Base-by-base conservation (phyloP, 371 early-diverging fungal species). In the Mortierella sp. region DNA sequence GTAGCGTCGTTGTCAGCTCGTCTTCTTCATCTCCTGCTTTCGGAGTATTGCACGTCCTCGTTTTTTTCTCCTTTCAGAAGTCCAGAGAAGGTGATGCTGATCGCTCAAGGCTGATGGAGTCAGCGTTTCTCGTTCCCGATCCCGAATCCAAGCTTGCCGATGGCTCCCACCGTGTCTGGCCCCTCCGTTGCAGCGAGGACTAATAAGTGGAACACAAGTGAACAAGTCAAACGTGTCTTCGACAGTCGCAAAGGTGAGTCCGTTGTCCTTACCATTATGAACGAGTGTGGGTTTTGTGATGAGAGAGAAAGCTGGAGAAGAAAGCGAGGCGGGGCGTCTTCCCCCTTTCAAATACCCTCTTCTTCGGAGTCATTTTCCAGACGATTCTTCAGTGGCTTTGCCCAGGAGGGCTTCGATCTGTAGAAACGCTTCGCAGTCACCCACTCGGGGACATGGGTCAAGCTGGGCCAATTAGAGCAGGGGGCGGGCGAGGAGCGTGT, bases 361-460 rank as follows among this genome's bases (percentile, higher is more conserved):
- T 34, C 21, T 40, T 67, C 67, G 67, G 67, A 67, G 67, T 67
- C 67, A 67, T 67, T 40, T 67, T 67, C 67, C 67, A 67, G 67
- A 67, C 67, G 67, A 37, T 67, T 67, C 67, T 24, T 16, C 67
- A 67, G 67, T 67, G 67, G 67, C 67, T 67, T 51, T 44, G 50
- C 53, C 53, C 24, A 55, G 73, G 5, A 34, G 53, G 67, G 34
- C 5, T 61, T 61, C 61, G 57, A 55, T 73, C 73, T 26, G 73
- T 26, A 26, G 40, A n/a, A 24, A 3, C 16, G 0, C 43, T 69
- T 46, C 48, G 40, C 67, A 67, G 67, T 67, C 67, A 67, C 67
- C 21, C 21, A 9, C 3, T 28, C 57, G 53, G 0, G n/a, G 5
- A 3, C 54, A 54, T n/a, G n/a, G n/a, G n/a, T n/a, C 54, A 54